These are phyloP conservation scores for Cucumis cinereus DNA, from an alignment of 306 rosid genomes.

Conservation along the genomic window DNA sequence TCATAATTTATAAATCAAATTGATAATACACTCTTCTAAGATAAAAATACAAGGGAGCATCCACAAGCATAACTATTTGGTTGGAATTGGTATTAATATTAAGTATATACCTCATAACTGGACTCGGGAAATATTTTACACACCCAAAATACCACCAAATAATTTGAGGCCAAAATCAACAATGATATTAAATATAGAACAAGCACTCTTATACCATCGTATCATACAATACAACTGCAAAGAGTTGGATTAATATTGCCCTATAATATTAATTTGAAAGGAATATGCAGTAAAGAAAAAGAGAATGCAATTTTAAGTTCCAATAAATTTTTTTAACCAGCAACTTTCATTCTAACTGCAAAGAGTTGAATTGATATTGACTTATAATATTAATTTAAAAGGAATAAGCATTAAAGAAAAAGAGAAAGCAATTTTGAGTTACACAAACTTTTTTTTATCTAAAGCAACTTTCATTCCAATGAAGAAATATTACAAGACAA, in stretches of 20 bases:
- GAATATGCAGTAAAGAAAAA: background rate
- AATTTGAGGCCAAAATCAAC: background rate
- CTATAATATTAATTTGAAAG: background rate
- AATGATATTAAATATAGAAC: background rate
- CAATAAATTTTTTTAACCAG: background rate
- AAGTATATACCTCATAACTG: background rate
- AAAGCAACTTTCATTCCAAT: background rate
- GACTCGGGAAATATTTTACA: background rate
- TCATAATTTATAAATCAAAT: background rate
- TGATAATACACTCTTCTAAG: background rate
- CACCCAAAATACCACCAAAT: background rate
- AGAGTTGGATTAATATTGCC: background rate
- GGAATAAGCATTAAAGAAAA: background rate
- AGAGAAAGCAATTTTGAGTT: background rate
- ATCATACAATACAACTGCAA: background rate
- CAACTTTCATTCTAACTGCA: background rate
- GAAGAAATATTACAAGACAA: background rate
- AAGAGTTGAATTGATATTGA: background rate
- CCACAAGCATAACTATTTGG: background rate
- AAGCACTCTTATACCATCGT: background rate
- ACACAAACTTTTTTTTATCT: background rate
- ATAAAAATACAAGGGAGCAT: background rate
- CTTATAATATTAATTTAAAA: background rate
- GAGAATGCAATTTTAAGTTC: background rate
- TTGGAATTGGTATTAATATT: background rate